phyloP scores from a whole-genome alignment of 352 stramenopile genomes.

The Globisporangium lucens region DNA sequence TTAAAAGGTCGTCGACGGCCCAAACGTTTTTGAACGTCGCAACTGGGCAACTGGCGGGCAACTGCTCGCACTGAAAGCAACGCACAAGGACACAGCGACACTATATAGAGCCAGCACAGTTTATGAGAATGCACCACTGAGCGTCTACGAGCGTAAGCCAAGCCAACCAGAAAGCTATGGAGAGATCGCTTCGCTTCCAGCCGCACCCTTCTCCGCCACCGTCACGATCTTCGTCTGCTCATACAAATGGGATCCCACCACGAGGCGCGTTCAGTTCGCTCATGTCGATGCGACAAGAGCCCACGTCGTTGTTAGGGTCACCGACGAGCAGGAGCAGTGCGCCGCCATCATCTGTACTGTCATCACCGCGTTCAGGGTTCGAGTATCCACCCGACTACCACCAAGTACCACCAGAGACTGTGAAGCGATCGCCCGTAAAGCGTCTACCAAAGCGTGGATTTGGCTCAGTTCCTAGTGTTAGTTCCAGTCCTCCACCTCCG shows the following conservation, averaged over 20 bases:
- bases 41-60: too few relatives aligned
- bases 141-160: background rate
- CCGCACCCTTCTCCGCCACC: background rate
- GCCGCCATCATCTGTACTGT: slow-evolving; percentile 6
- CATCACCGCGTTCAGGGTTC: slow-evolving; percentile 10
- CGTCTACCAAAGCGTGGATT: background rate
- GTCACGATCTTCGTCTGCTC: background rate
- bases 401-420: background rate
- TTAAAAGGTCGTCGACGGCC: background rate
- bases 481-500: background rate
- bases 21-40: background rate
- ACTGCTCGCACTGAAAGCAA: too few relatives aligned
- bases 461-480: background rate
- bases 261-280: slow-evolving; percentile 39
- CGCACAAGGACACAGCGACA: too few relatives aligned
- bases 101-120: too few relatives aligned
- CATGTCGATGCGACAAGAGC: slow-evolving; percentile 16
- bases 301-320: background rate
- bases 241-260: slow-evolving; percentile 20
- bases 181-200: background rate
- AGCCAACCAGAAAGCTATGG: background rate
- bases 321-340: background rate
- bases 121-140: too few relatives aligned
- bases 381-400: slow-evolving; percentile 8
- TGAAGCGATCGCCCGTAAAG: background rate